phyloP scores from a whole-genome alignment of 768 basidiomycete species.

The Mycena rosella region DNA sequence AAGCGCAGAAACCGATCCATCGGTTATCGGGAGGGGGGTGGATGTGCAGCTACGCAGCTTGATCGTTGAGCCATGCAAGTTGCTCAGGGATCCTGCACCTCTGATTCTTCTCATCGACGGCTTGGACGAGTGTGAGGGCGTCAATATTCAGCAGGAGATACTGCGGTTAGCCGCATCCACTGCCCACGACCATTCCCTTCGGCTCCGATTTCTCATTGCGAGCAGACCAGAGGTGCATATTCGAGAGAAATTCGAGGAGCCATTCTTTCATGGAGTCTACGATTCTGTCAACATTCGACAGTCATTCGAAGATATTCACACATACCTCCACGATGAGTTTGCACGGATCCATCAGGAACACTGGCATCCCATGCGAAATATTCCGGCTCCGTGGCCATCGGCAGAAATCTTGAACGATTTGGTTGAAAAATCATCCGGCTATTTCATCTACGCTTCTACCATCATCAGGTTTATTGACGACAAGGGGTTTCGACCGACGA shows the following conservation, averaged over 20 bases:
- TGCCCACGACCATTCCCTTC: background rate
- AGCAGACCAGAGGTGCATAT: slow-evolving; percentile 18
- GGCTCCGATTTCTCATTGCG: background rate
- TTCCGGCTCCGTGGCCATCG: background rate
- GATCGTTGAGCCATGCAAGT: background rate
- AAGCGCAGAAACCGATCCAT: background rate
- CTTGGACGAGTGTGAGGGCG: background rate
- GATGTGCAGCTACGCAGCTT: background rate
- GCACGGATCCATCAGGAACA: background rate
- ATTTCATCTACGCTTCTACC: slow-evolving; percentile 14
- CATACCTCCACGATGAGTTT: slow-evolving; percentile 4
- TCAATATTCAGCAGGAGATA: too few relatives aligned
- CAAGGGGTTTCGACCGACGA: background rate
- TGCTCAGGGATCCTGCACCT: background rate
- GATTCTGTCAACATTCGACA: background rate
- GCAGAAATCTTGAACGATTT: background rate
- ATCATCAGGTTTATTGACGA: slow-evolving; percentile 8
- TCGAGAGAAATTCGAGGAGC: background rate
- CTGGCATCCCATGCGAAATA: background rate
- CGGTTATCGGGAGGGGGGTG: background rate
- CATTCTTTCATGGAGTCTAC: background rate
- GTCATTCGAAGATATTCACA: background rate
- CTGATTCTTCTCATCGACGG: too few relatives aligned
- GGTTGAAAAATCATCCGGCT: slow-evolving; percentile 10
- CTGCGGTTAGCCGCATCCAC: background rate